Conservation (phyloP, 2,329 filamentous ascomycete species). For the Talaromyces funiculosus region DNA sequence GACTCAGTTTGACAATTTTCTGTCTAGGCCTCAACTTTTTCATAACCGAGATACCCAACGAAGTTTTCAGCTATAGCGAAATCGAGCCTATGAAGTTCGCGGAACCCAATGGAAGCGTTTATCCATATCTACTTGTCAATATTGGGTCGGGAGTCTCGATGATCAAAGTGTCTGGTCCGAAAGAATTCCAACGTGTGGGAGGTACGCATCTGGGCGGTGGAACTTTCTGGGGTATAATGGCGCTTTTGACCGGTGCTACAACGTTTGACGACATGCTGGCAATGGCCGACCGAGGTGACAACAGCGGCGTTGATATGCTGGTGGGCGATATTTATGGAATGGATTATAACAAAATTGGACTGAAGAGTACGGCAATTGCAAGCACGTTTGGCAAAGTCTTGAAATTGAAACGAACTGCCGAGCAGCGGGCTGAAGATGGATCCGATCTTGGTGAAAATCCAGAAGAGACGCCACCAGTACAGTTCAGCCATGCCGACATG, state of each 20-base stretch:
- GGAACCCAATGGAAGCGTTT: constrained; percentile 71
- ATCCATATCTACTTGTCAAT: constrained; percentile 96
- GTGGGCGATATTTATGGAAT: constrained; percentile 97
- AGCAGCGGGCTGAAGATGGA: constrained; percentile 69
- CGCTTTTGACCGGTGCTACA: constrained; percentile 82
- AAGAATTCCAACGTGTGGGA: constrained; percentile 82
- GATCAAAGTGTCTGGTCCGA: constrained; percentile 89
- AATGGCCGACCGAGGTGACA: constrained; percentile 86
- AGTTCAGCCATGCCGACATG: constrained; percentile 78
- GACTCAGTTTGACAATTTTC: neutral
- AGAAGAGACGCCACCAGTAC: constrained; percentile 18
- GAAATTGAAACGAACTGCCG: constrained; percentile 80
- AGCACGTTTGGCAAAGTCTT: constrained; percentile 97
- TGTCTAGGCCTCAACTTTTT: constrained; percentile 88
- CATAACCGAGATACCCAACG: constrained; percentile 92
- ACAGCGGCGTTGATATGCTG: constrained; percentile 88
- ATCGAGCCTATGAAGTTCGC: constrained; percentile 85
- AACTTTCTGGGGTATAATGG: constrained; percentile 94
- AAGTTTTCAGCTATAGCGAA: constrained; percentile 96
- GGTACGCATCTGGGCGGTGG: constrained; percentile 92
- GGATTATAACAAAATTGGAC: constrained; percentile 90
- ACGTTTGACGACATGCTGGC: constrained; percentile 98
- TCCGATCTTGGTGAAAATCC: constrained; percentile 32
- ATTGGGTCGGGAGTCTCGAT: constrained; percentile 96
- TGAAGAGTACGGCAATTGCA: constrained; percentile 93